Base-by-base conservation (phyloP, 2,329 filamentous ascomycete species). In the Aspergillus novofumigatus region DNA sequence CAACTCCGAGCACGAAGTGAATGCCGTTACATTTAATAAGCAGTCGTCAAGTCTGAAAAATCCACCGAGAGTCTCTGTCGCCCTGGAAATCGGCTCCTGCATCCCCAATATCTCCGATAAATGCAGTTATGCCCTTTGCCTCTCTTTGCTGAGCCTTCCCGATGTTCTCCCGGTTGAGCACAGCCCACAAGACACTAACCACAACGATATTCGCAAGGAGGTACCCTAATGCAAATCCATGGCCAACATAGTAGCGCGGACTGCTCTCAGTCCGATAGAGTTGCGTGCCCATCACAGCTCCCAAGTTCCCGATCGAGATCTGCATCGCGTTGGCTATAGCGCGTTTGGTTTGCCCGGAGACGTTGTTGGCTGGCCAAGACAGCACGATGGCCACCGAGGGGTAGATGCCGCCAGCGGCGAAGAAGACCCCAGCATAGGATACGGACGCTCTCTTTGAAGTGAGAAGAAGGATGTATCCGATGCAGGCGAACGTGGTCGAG, bases 341-440 rank as follows among this genome's bases (percentile, higher is more conserved):
- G 0, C 87, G 79, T 71, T 90, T 90, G 0, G 86, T 88, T 71
- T 89, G 86, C 0, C 86, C 86, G 0, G 84, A 86, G 0, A 90
- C 85, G 57, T 90, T 90, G 69, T 88, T 88, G 1, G 87, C 86
- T 0, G 86, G 85, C 87, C 87, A 90, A 1, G 83, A 85, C 0
- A 90, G 76, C 0, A 85, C 82, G 2, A 89, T 79, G 0, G 86
- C 85, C 0, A 75, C 82, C 0, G 84, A 81, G 0, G 86, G 86
- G 66, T 88, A 90, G 61, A 90, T 89, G 0, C 87, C 87, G 0
- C 81, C 85, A 0, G 85, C 84, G 0, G 84, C 84, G 59, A 89
- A 83, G 66, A 88, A 83, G 0, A 83, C 86, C 3, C 84, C 85
- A 0, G 79, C 62, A 61, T 88, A 88, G 0, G 82, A 84, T 0